phyloP scores from a whole-genome alignment of 164 flowering plant species.

The Buxus sempervirens region DNA sequence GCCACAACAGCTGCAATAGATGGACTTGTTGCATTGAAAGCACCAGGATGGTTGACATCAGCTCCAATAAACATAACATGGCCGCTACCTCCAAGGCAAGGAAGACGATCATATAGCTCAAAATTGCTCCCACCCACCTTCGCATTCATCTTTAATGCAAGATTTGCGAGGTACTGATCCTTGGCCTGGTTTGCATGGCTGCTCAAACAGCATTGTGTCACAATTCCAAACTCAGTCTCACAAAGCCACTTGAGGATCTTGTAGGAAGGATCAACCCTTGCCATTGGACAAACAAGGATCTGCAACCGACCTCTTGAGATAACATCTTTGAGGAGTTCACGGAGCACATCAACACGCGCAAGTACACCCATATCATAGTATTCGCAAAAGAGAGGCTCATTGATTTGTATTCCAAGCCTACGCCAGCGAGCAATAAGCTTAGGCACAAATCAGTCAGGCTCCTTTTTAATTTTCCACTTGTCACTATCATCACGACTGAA shows the following conservation, averaged over 20 bases:
- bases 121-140: conserved; percentile 83
- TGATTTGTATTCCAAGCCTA: conserved; percentile 41
- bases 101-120: conserved; percentile 48
- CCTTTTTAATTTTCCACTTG: conserved; percentile 1
- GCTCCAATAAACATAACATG: conserved; percentile 80
- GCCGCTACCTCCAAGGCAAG: conserved; percentile 30
- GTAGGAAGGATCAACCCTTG: conserved; percentile 50
- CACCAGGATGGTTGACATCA: conserved; percentile 79
- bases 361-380: conserved; percentile 30
- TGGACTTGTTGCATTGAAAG: conserved; percentile 39
- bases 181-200: conserved; percentile 25
- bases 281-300: conserved; percentile 65
- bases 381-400: conserved; percentile 21
- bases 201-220: conserved; percentile 70
- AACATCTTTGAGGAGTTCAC: conserved; percentile 26
- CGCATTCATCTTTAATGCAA: conserved; percentile 77
- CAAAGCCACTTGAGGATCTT: conserved; percentile 65
- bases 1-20: conserved; percentile 83
- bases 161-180: conserved; percentile 66
- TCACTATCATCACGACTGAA: conserved; percentile 13
- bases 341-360: conserved; percentile 22
- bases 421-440: conserved; percentile 28
- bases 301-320: conserved; percentile 30
- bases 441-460: conserved; percentile 24
- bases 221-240: conserved; percentile 63